Base-by-base conservation (phyloP, 176 grass and related monocot genomes). In the Carex myosuroides region DNA sequence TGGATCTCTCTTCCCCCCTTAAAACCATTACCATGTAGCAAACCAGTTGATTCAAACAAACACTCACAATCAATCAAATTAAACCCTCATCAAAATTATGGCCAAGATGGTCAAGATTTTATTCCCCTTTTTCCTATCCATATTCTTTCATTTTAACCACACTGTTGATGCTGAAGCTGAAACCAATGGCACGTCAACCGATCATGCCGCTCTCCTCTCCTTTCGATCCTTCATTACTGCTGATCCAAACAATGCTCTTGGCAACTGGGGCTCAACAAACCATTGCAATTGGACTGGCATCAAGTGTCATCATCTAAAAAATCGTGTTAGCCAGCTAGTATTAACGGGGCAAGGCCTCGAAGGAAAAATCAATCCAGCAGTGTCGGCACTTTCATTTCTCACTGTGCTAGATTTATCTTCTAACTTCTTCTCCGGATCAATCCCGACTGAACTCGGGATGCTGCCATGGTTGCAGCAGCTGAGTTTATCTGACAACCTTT, bases 241-340 rank as follows among this genome's bases (percentile, higher is more conserved):
- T 0, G 96, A 92, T 21, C 87, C 81, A n/a, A 33, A 61, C 41
- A 66, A 81, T 16, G 42, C 58, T 42, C 79, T 99, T 10, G 17
- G 70, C 0, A 41, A 64, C 56, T 95, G 93, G 96, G 88, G 54
- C 35, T 80, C 89, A 0, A 12, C 5, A 0, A 60, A 89, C n/a
- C 69, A 84, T 37, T 99, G 96, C 88, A 88, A 90, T 46, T 99
- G 96, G 96, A 93, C 89, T 4, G 93, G 96, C 6, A 57, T 99
- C 22, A 82, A 63, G 0, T 99, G 96, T 76, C 73, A 90, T 87
- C 18, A 10, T n/a, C 41, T 35, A 12, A 26, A 61, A 13, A 26
- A 57, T 26, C 91, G 76, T 7, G 93, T 95, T 22, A 86, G 86
- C 64, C 84, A 84, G 67, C 16, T 99, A 82, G 26, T 59, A 2